phyloP scores from a whole-genome alignment of 768 basidiomycete species.

The Panaeolus cyanescens region DNA sequence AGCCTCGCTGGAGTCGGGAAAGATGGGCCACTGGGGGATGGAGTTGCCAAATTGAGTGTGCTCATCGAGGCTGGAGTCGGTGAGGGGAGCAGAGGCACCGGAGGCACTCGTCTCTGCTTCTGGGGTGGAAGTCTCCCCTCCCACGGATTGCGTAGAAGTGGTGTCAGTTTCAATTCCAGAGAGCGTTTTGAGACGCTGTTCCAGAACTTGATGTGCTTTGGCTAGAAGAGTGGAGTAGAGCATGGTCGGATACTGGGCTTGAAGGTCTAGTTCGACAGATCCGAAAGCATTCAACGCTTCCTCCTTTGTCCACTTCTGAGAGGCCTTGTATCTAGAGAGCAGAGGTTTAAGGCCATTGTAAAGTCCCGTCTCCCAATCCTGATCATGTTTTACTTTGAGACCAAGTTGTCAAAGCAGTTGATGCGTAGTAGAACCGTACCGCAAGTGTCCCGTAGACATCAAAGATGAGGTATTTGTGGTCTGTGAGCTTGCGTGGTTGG shows the following conservation, averaged over 20 bases:
- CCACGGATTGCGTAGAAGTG: constrained; percentile 13
- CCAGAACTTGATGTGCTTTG: constrained; percentile 41
- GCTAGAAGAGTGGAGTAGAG: constrained; percentile 65
- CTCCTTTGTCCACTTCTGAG: constrained; percentile 46
- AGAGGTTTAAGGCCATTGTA: constrained; percentile 55
- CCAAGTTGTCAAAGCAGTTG: neutral
- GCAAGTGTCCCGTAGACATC: constrained; percentile 80
- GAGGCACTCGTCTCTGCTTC: constrained; percentile 18
- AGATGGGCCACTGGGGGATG: constrained; percentile 62
- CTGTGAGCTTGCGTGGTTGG: constrained; percentile 31
- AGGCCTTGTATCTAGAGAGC: constrained; percentile 40
- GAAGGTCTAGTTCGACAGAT: constrained; percentile 56
- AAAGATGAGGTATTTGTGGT: constrained; percentile 61
- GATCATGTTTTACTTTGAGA: neutral
- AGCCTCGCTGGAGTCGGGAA: constrained; percentile 65
- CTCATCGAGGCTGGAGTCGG: constrained; percentile 15
- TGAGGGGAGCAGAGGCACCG: constrained; percentile 4
- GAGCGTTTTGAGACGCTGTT: constrained; percentile 34
- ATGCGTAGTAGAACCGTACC: constrained; percentile 30
- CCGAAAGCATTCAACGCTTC: constrained; percentile 55
- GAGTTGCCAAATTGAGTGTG: constrained; percentile 61
- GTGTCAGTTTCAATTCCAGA: constrained; percentile 19
- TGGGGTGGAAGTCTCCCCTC: constrained; percentile 13
- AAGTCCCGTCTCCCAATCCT: constrained; percentile 80
- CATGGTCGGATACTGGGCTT: constrained; percentile 56